Evolutionary conservation across 2,329 filamentous ascomycete species (phyloP).

Genomic region (Domatiomyces globalis): DNA sequence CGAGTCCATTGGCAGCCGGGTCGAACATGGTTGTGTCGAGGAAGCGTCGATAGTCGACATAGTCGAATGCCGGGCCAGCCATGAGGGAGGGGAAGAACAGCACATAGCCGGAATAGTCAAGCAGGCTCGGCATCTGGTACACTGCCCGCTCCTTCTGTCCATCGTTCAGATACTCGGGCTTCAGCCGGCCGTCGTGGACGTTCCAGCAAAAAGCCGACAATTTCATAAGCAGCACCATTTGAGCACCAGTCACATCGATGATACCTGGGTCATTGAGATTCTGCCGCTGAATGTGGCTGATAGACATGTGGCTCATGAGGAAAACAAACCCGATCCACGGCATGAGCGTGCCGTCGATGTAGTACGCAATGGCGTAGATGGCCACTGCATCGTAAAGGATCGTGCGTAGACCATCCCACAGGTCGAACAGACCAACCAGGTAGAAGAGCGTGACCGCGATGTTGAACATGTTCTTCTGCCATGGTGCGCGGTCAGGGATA

Average conservation of each 20-base stretch:
- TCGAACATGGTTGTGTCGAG: slow-evolving; percentile 93
- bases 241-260: slow-evolving; percentile 81
- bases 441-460: slow-evolving; percentile 75
- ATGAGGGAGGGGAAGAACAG: slow-evolving; percentile 90
- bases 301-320: slow-evolving; percentile 86
- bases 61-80: slow-evolving; percentile 86
- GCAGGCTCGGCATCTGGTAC: slow-evolving; percentile 53
- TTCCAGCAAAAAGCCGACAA: slow-evolving; percentile 96
- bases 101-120: slow-evolving; percentile 82
- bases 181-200: slow-evolving; percentile 75
- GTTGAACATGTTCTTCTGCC: slow-evolving; percentile 76
- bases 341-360: slow-evolving; percentile 80
- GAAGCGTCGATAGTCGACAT: slow-evolving; percentile 80
- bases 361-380: slow-evolving; percentile 71
- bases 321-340: slow-evolving; percentile 93
- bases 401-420: slow-evolving; percentile 74
- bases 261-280: slow-evolving; percentile 48
- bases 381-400: slow-evolving; percentile 64
- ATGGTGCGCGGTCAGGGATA: slow-evolving; percentile 70
- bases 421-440: slow-evolving; percentile 78
- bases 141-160: slow-evolving; percentile 74
- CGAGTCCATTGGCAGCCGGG: slow-evolving; percentile 54
- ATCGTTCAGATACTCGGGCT: slow-evolving; percentile 66
- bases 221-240: slow-evolving; percentile 99
- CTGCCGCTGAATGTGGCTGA: slow-evolving; percentile 77